Percentiles rank a stretch among this genome's conserved stretches.
phyloP scores from a whole-genome alignment of 225 moss, liverwort and hornwort species.

The Neckera pumila region DNA sequence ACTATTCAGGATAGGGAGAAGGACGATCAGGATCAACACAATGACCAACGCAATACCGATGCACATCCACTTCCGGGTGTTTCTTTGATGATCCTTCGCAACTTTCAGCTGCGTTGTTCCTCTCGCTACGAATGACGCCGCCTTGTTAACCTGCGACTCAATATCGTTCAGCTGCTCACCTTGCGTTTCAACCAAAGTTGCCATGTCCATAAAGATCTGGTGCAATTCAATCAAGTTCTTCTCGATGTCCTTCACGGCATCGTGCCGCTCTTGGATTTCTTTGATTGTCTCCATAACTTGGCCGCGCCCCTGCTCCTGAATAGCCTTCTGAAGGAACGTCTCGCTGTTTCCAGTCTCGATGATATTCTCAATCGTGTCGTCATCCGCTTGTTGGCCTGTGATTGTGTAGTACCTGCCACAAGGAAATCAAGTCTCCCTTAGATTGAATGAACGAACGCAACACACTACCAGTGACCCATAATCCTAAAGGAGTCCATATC shows the following conservation, averaged over 20 bases:
- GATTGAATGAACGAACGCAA: neutral
- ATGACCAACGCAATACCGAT: slow-evolving; percentile 5
- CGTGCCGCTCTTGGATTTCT: slow-evolving; percentile 45
- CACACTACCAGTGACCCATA: neutral
- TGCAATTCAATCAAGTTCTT: slow-evolving; percentile 35
- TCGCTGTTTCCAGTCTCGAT: slow-evolving; percentile 50
- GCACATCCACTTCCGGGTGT: slow-evolving; percentile 14
- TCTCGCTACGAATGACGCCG: slow-evolving; percentile 1
- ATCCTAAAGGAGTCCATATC: too few species aligned
- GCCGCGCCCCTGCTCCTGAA: slow-evolving; percentile 47
- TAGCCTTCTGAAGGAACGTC: slow-evolving; percentile 37
- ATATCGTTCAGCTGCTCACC: slow-evolving; percentile 49
- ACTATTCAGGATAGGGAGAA: slow-evolving; percentile 11
- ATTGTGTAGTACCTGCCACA: slow-evolving; percentile 35
- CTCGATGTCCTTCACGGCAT: slow-evolving; percentile 45
- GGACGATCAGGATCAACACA: slow-evolving; percentile 15
- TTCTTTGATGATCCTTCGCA: slow-evolving; percentile 15
- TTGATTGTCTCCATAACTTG: slow-evolving; percentile 39
- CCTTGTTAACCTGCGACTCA: slow-evolving; percentile 32
- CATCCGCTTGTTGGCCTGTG: slow-evolving; percentile 42
- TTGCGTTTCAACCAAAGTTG: slow-evolving; percentile 40
- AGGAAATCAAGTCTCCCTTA: neutral
- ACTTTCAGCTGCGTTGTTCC: slow-evolving; percentile 5
- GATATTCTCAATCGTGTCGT: slow-evolving; percentile 35
- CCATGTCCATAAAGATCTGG: slow-evolving; percentile 50